These are phyloP conservation scores for Penicillium sp. DNA, from an alignment of 2,329 filamentous ascomycete species.

Conservation along the genomic window DNA sequence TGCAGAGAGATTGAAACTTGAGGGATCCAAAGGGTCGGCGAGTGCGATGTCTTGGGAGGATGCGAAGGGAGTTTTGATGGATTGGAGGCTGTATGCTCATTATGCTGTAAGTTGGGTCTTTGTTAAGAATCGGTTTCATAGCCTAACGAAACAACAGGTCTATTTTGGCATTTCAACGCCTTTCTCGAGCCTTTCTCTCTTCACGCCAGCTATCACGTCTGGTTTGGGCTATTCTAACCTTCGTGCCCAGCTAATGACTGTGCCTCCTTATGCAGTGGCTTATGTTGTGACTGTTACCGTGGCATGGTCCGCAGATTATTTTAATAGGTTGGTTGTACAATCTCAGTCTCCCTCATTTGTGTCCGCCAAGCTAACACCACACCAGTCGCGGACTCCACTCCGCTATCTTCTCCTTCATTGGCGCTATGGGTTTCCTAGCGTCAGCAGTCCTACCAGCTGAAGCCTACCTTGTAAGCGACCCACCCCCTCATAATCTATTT, in stretches of 20 bases:
- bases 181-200: slow-evolving; percentile 60
- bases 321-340: slow-evolving; percentile 3
- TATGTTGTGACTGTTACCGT: slow-evolving; percentile 53
- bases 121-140: not conserved
- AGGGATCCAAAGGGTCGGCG: slow-evolving; percentile 39
- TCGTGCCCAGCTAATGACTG: slow-evolving; percentile 64
- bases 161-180: slow-evolving; percentile 55
- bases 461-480: slow-evolving; percentile 48
- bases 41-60: slow-evolving; percentile 49
- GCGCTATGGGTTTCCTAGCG: slow-evolving; percentile 58
- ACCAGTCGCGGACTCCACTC: slow-evolving; percentile 51
- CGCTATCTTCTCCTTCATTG: slow-evolving; percentile 50
- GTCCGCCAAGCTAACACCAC: not conserved
- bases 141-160: slow-evolving; percentile 33
- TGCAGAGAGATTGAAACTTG: slow-evolving; percentile 40
- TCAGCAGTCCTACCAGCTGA: slow-evolving; percentile 63
- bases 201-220: slow-evolving; percentile 63
- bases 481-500: not conserved
- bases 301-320: slow-evolving; percentile 61
- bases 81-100: slow-evolving; percentile 54
- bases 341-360: too few species aligned
- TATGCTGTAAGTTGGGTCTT: slow-evolving; percentile 43
- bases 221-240: slow-evolving; percentile 56
- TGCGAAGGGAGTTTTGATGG: slow-evolving; percentile 48
- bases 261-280: slow-evolving; percentile 63